Percentiles rank a stretch among this genome's conserved stretches.
phyloP scores from a whole-genome alignment of 2,329 filamentous ascomycete genomes.

The Lachnellula cervina region DNA sequence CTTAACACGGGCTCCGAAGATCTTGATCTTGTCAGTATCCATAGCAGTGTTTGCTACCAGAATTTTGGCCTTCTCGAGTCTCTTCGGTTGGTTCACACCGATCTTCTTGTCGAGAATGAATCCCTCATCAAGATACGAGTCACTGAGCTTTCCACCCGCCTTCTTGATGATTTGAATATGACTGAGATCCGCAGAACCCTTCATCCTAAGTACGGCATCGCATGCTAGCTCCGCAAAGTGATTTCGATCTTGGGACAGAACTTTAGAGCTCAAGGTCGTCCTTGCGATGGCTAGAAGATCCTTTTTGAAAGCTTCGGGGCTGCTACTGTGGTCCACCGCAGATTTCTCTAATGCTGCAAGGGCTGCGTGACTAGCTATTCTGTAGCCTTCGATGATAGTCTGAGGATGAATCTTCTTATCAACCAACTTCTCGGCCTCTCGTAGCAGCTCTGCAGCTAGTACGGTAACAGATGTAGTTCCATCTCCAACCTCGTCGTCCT shows the following conservation, averaged over 20 bases:
- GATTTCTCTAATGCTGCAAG: slow-evolving; percentile 76
- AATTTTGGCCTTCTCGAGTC: slow-evolving; percentile 96
- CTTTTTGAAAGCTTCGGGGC: slow-evolving; percentile 77
- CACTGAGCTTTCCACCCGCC: slow-evolving; percentile 91
- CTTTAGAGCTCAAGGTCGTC: slow-evolving; percentile 96
- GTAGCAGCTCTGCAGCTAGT: slow-evolving; percentile 86
- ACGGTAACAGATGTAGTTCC: slow-evolving; percentile 98
- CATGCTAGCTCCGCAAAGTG: slow-evolving; percentile 88
- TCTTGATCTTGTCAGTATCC: slow-evolving; percentile 99
- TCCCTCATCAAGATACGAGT: slow-evolving; percentile 95
- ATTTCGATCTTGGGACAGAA: slow-evolving; percentile 86
- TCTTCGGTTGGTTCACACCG: slow-evolving; percentile 96
- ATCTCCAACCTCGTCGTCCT: slow-evolving; percentile 97
- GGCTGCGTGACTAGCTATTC: slow-evolving; percentile 90
- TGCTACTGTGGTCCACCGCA: slow-evolving; percentile 85
- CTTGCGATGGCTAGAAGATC: slow-evolving; percentile 87
- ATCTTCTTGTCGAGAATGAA: slow-evolving; percentile 99
- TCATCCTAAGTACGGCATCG: slow-evolving; percentile 85
- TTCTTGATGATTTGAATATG: slow-evolving; percentile 99
- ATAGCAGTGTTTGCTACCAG: slow-evolving; percentile 96
- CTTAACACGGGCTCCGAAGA: slow-evolving; percentile 95
- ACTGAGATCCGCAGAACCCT: slow-evolving; percentile 86
- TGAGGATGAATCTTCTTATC: slow-evolving; percentile 99
- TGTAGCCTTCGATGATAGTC: slow-evolving; percentile 98
- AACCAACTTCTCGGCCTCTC: slow-evolving; percentile 94